Base-by-base conservation (phyloP, 768 basidiomycete species). In the Hydnum rufescens region DNA sequence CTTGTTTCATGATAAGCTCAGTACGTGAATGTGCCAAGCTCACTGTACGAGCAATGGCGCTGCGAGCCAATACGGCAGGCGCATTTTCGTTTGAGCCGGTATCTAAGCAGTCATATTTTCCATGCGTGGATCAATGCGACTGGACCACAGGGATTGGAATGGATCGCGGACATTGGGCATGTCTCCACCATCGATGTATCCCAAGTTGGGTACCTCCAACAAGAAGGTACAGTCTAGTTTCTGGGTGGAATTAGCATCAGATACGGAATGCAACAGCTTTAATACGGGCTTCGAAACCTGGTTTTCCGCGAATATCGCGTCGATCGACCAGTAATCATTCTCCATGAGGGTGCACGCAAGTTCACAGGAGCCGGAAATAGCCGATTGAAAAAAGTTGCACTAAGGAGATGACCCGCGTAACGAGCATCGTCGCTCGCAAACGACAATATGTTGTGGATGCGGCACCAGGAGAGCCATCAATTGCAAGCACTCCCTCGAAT, bases 181-280 rank as follows among this genome's bases (percentile, higher is more conserved):
- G 51, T 74, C 75, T 25, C 87, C 85, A 46, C 87, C 86, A 43
- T 84, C 85, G 6, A 95, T 74, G 62, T 93, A 86, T 2, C 90
- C 90, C 71, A 95, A 78, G 55, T 79, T 77, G 4, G 79, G 76
- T 18, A 95, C 78, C 53, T 81, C 79, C 42, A 83, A 71, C 59
- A 85, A 83, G 71, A 96, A 93, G 2, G 82, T 87, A 64, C 90
- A 95, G 68, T 88, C 85, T 32, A 96, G 72, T 74, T 89, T 95
- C 86, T 92, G 56, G 25, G 28, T 3, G 4, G n/a, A 4, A 4
- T 4, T 32, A 22, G 18, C 42, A 32, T 28, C 4, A 43, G 42
- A 22, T 4, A 4, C 3, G 29, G 26, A 44, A 16, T 19, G 32
- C 19, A 47, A 28, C 42, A n/a, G 30, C 32, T 23, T 22, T n/a